Evolutionary conservation across 768 basidiomycete species (phyloP).

Genomic region (Tylopilus sp.): DNA sequence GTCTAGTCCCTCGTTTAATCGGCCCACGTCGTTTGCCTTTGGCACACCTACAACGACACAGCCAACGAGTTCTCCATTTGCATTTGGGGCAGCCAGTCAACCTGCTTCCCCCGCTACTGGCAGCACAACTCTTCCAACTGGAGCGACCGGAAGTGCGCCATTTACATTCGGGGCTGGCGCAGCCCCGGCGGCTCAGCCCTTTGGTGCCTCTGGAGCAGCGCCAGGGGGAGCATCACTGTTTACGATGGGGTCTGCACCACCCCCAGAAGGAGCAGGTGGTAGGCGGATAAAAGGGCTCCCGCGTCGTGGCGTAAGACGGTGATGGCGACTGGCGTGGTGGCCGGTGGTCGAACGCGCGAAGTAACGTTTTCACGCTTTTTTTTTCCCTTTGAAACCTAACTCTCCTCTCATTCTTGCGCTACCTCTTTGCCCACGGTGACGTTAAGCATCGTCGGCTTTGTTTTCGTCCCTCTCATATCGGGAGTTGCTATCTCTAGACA

Average conservation of each 20-base stretch:
- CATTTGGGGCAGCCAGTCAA: slow-evolving; percentile 51
- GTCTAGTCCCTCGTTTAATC: slow-evolving; percentile 56
- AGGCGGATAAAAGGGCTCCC: slow-evolving; percentile 57
- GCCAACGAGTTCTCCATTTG: slow-evolving; percentile 36
- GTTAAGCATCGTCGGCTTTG: slow-evolving; percentile 23
- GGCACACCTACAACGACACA: slow-evolving; percentile 38
- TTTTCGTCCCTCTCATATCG: slow-evolving; percentile 1
- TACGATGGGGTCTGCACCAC: slow-evolving; percentile 58
- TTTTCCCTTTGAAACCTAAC: slow-evolving; percentile 14
- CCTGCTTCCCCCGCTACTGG: slow-evolving; percentile 55
- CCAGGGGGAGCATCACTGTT: slow-evolving; percentile 39
- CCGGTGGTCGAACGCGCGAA: slow-evolving; percentile 8
- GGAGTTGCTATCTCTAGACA: slow-evolving; percentile 12
- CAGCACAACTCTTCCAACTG: slow-evolving; percentile 29
- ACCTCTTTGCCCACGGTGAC: slow-evolving; percentile 20
- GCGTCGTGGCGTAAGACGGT: slow-evolving; percentile 35
- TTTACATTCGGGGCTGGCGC: slow-evolving; percentile 38
- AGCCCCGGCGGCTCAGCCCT: slow-evolving; percentile 39
- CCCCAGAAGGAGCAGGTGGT: slow-evolving; percentile 35
- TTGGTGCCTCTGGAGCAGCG: slow-evolving; percentile 40
- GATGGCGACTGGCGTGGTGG: slow-evolving; percentile 11
- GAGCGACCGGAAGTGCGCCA: slow-evolving; percentile 25
- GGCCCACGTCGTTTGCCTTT: slow-evolving; percentile 46
- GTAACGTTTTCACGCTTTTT: slow-evolving; percentile 2
- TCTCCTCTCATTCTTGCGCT: slow-evolving; percentile 16